phyloP scores from a whole-genome alignment of 1,139 yeast species.

The Taphrina confusa region DNA sequence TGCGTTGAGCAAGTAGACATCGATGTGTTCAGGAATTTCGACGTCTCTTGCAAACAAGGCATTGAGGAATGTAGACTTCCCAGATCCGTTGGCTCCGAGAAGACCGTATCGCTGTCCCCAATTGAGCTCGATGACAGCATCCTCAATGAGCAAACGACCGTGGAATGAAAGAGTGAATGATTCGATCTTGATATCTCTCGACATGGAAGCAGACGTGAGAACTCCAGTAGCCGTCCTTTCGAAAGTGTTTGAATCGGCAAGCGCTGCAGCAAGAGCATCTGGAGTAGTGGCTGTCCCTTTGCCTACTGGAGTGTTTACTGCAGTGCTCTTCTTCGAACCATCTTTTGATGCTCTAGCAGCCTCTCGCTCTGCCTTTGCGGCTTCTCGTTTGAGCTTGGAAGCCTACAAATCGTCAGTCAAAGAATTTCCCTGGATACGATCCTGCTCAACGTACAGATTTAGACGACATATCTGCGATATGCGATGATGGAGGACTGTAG shows the following conservation, averaged over 20 bases:
- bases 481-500: background rate
- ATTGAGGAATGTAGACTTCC: slow-evolving; percentile 91
- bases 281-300: slow-evolving; percentile 25
- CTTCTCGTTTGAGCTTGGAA: slow-evolving; percentile 37
- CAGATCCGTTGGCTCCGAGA: slow-evolving; percentile 98
- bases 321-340: slow-evolving; percentile 23
- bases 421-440: no score
- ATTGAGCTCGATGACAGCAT: slow-evolving; percentile 86
- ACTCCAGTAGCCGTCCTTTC: slow-evolving; percentile 99
- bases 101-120: slow-evolving; percentile 96
- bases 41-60: slow-evolving; percentile 94
- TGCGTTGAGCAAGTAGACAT: slow-evolving; percentile 88
- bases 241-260: slow-evolving; percentile 33
- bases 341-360: slow-evolving; percentile 27
- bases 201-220: slow-evolving; percentile 79
- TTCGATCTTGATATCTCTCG: slow-evolving; percentile 83
- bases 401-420: slow-evolving; percentile 20
- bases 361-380: slow-evolving; percentile 24
- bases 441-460: slow-evolving; percentile 11
- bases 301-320: slow-evolving; percentile 34
- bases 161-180: slow-evolving; percentile 57
- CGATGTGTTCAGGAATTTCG: slow-evolving; percentile 90
- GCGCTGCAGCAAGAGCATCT: slow-evolving; percentile 31
- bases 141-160: slow-evolving; percentile 94
- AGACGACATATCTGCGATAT: slow-evolving; percentile 14